Evolutionary conservation across 257 asterid genomes (phyloP).

Genomic region (Coffea eugenioides): DNA sequence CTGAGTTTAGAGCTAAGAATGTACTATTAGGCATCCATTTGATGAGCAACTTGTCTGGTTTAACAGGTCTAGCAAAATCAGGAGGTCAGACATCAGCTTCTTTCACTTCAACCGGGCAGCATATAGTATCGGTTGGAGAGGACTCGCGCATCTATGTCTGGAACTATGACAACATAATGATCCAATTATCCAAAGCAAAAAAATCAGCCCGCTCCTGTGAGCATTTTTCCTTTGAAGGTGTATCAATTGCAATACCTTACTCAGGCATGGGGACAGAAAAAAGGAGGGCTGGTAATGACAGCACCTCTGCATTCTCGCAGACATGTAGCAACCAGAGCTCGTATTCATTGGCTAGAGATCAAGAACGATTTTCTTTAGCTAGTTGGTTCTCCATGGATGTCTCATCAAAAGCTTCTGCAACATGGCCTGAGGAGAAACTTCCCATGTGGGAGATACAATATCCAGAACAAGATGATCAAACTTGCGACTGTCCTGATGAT

Average conservation of each 20-base stretch:
- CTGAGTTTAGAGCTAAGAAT: not conserved
- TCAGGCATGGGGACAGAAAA: constrained; percentile 22
- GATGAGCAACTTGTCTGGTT: not conserved
- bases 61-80: constrained; percentile 58
- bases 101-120: constrained; percentile 52
- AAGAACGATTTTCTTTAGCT: constrained; percentile 56
- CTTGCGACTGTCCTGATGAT: not conserved
- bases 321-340: constrained; percentile 15
- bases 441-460: constrained; percentile 37
- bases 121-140: constrained; percentile 74
- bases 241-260: constrained; percentile 70
- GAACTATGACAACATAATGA: constrained; percentile 46
- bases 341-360: constrained; percentile 31
- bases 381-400: constrained; percentile 69
- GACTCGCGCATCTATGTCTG: constrained; percentile 70
- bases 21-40: not conserved
- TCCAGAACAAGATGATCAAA: constrained; percentile 19
- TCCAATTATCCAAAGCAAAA: constrained; percentile 41
- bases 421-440: constrained; percentile 94
- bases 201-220: constrained; percentile 68
- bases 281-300: not conserved
- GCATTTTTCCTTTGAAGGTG: constrained; percentile 48
- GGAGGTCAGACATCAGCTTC: constrained; percentile 73
- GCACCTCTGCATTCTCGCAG: not conserved
- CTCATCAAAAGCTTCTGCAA: constrained; percentile 44